Conservation (phyloP, 768 basidiomycete genomes). For the Roridomyces roridus region DNA sequence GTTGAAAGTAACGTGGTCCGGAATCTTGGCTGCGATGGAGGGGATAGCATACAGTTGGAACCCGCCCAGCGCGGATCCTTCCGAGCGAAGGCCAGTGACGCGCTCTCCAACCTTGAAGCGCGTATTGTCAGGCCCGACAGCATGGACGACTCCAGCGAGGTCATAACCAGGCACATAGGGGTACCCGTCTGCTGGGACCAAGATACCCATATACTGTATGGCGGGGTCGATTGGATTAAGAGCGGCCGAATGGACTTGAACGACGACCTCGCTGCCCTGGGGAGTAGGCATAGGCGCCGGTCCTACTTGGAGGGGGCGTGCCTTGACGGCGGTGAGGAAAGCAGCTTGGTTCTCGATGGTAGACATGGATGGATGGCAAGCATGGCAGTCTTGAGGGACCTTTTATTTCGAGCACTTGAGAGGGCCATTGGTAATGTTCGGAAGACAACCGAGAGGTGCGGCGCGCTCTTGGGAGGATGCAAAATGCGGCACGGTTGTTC, state of each 20-base stretch:
- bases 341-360: background rate
- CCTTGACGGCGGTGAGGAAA: background rate
- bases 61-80: background rate
- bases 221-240: background rate
- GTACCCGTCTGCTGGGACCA: background rate
- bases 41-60: slow-evolving; percentile 1
- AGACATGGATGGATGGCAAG: no score
- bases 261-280: background rate
- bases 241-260: background rate
- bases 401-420: no score
- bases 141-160: background rate
- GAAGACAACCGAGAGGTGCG: no score
- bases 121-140: slow-evolving; percentile 2
- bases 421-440: no score
- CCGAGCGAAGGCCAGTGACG: background rate
- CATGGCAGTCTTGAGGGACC: no score
- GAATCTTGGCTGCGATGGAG: background rate
- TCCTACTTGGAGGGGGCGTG: background rate
- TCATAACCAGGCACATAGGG: background rate
- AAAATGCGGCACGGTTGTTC: no score
- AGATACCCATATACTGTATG: background rate
- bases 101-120: slow-evolving; percentile 3
- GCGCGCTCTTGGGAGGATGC: no score
- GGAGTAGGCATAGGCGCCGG: background rate
- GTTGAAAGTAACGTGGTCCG: background rate